Conservation (phyloP, 768 basidiomycete species). For the Holtermannia corniformis region DNA sequence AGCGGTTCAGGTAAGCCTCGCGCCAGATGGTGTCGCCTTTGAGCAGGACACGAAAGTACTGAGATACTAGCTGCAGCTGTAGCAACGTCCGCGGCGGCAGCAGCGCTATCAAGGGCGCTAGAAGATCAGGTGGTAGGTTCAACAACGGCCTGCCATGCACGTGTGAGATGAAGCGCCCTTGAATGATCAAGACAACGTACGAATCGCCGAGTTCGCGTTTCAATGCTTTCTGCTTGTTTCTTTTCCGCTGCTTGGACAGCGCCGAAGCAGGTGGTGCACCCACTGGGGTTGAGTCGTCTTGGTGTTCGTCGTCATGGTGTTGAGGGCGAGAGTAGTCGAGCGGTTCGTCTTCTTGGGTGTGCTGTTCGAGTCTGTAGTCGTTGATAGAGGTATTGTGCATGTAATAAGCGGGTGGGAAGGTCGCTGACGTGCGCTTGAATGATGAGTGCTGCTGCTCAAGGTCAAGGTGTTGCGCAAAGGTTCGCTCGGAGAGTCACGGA, state of each 20-base stretch:
- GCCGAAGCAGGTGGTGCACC: not conserved
- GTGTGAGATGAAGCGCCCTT: too few relatives aligned
- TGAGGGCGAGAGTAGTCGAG: too few relatives aligned
- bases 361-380: not conserved
- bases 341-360: not conserved
- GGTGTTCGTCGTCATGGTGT: too few relatives aligned
- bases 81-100: conserved; percentile 9
- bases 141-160: conserved; percentile 1
- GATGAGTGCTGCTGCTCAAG: too few relatives aligned
- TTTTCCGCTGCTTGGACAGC: not conserved
- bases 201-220: not conserved
- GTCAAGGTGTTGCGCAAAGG: too few relatives aligned
- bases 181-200: too few relatives aligned
- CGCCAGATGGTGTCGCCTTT: conserved; percentile 33
- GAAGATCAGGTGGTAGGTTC: conserved; percentile 3
- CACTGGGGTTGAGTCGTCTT: too few relatives aligned
- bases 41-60: conserved; percentile 14
- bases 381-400: not conserved
- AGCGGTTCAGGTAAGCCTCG: conserved; percentile 31
- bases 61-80: conserved; percentile 8
- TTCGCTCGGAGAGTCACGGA: too few relatives aligned
- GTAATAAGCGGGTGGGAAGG: too few relatives aligned
- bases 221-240: not conserved
- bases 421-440: too few relatives aligned
- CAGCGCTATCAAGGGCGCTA: conserved; percentile 7